Evolutionary conservation across 805 yeast genomes (phyloP).

Genomic region (Candida maris): DNA sequence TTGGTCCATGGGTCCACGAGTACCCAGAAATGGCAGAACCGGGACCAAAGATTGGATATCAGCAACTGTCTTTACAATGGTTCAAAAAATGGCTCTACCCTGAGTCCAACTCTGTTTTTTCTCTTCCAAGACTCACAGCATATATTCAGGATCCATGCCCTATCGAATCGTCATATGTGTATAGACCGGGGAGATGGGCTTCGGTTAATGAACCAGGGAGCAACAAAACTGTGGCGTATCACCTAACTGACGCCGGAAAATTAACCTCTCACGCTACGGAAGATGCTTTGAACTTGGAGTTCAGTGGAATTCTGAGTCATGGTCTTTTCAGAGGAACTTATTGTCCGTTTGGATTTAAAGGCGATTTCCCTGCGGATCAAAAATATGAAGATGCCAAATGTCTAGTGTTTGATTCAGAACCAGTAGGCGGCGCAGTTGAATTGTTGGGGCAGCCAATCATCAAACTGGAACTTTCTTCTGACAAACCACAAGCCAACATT

Average conservation of each 20-base stretch:
- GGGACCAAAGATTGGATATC: constrained; percentile 41
- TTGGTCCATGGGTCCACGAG: constrained; percentile 51
- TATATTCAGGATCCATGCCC: constrained; percentile 42
- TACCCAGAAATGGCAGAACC: constrained; percentile 47
- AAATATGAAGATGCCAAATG: constrained; percentile 40
- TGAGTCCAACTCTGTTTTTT: constrained; percentile 21
- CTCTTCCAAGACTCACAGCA: constrained; percentile 36
- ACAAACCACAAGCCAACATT: constrained; percentile 37
- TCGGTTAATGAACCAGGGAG: constrained; percentile 21
- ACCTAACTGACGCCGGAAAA: constrained; percentile 9
- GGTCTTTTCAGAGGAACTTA: constrained; percentile 43
- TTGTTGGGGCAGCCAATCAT: constrained; percentile 38
- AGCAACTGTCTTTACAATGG: constrained; percentile 40
- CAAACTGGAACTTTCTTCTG: constrained; percentile 32
- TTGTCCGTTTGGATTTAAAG: constrained; percentile 45
- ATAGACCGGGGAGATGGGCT: constrained; percentile 40
- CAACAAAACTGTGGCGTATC: constrained; percentile 16
- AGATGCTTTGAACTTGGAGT: constrained; percentile 11
- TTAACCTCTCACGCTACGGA: constrained; percentile 3
- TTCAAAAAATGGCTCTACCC: constrained; percentile 37
- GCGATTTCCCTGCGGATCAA: constrained; percentile 46
- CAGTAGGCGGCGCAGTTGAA: constrained; percentile 22
- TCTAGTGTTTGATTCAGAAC: constrained; percentile 33
- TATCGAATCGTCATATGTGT: constrained; percentile 35
- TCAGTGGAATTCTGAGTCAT: constrained; percentile 37